Conservation (phyloP, 441 rosid species). For the Raphanus hybrid region DNA sequence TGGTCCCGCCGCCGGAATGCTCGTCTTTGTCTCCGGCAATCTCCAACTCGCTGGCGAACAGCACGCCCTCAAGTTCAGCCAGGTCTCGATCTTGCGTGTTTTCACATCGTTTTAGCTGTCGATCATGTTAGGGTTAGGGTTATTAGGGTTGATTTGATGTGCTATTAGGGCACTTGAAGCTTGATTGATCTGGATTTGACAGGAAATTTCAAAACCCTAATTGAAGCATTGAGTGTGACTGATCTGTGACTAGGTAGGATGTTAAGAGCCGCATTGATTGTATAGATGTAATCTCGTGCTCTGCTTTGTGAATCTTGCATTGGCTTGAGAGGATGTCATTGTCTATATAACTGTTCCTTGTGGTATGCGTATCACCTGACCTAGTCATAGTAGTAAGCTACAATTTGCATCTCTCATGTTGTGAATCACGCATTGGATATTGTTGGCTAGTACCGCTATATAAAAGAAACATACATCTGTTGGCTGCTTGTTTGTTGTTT, state of each 20-base stretch:
- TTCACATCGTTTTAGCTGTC: not conserved
- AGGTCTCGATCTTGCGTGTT: constrained; percentile 49
- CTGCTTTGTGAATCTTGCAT: not conserved
- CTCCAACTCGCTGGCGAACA: constrained; percentile 94
- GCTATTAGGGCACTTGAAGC: constrained; percentile 20
- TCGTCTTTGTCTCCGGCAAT: constrained; percentile 91
- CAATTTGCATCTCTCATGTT: too few relatives aligned
- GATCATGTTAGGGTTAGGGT: not conserved
- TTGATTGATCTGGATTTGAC: constrained; percentile 28
- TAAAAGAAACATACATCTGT: not conserved
- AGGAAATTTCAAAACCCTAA: not conserved
- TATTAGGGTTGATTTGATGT: not conserved
- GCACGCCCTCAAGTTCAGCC: constrained; percentile 95
- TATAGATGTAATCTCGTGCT: not conserved
- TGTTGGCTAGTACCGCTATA: not conserved
- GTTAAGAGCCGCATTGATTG: not conserved
- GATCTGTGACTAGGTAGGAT: constrained; percentile 1
- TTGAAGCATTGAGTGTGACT: constrained; percentile 3
- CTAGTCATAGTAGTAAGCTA: too few relatives aligned
- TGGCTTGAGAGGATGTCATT: not conserved
- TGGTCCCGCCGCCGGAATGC: constrained; percentile 89
- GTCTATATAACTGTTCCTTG: not conserved
- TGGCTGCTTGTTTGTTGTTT: not conserved
- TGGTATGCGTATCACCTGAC: not conserved
- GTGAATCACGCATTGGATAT: not conserved